Base-by-base conservation (phyloP, 768 basidiomycete species). In the Strobilomyces confusus region DNA sequence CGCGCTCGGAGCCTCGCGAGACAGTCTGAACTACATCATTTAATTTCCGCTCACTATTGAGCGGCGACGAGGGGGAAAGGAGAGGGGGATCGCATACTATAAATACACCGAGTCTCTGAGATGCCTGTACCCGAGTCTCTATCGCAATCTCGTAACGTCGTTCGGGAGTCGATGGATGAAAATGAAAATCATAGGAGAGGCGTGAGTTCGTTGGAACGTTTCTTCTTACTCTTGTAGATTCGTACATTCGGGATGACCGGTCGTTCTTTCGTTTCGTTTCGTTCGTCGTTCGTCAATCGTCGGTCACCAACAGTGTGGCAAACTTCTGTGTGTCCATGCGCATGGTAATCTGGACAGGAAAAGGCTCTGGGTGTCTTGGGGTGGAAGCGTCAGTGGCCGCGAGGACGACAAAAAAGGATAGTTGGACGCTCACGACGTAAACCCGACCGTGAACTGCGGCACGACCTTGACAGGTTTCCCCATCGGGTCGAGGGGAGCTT, bases 391-490 rank as follows among this genome's bases (percentile, higher is more conserved):
- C 23, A 55, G 9, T 30, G 4, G 3, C 29, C 8, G 7, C 14
- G 42, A 12, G 12, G 11, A 42, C 15, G 9, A 22, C 45, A 33
- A 29, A 29, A 12, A 11, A 22, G 12, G 2, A 7, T 8, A n/a
- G 13, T 14, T 33, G n/a, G 38, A 44, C 20, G 32, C 54, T 51
- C 25, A 54, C 48, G 54, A 51, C 2, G 54, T 45, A 11, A 52
- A 52, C 29, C 44, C 54, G 14, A 26, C 14, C 2, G 44, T 46
- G 14, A 55, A 55, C 33, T 23, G 32, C 4, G 55, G 51, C 26
- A 30, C 45, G 15, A 54, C 20, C 45, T 48, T n/a, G 51, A 43
- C 20, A 8, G 50, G 44, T 3, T 19, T 38, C 6, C 54, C 54
- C 3, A 25, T 17, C 9, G 43, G 51, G 5, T 55, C 51, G 26